phyloP scores from a whole-genome alignment of 2,329 filamentous ascomycete species.

The Pseudogymnoascus sp. region DNA sequence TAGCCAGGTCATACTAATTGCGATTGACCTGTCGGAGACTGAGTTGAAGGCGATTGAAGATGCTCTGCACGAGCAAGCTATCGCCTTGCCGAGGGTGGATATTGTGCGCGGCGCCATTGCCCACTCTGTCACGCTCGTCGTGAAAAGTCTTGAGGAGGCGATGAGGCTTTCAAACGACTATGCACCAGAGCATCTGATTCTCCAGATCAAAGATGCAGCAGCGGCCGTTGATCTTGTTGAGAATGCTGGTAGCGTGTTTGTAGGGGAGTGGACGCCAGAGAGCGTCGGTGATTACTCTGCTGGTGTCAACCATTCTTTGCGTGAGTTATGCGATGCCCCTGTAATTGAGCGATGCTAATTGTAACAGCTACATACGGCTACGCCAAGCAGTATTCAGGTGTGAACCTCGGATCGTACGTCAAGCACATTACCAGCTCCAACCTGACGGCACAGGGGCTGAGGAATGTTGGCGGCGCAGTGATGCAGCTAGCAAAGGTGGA shows the following conservation, averaged over 20 bases:
- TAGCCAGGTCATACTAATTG: conserved; percentile 88
- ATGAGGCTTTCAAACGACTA: conserved; percentile 86
- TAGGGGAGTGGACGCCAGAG: conserved; percentile 94
- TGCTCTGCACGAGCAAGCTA: conserved; percentile 81
- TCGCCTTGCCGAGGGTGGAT: conserved; percentile 79
- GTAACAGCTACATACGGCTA: conserved; percentile 85
- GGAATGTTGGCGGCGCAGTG: conserved; percentile 79
- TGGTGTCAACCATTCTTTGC: conserved; percentile 93
- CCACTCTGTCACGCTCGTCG: conserved; percentile 83
- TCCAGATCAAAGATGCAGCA: conserved; percentile 76
- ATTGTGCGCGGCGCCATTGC: conserved; percentile 86
- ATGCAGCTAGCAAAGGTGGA: conserved; percentile 95
- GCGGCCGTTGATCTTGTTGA: conserved; percentile 69
- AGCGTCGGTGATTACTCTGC: conserved; percentile 97
- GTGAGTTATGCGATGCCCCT: conserved; percentile 52
- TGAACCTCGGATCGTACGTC: conserved; percentile 90
- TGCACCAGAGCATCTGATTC: conserved; percentile 90
- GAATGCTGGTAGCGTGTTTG: conserved; percentile 94
- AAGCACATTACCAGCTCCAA: conserved; percentile 97
- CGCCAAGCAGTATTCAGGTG: conserved; percentile 95
- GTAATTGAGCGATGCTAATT: conserved; percentile 7
- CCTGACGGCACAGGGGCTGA: conserved; percentile 75
- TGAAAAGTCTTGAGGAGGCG: conserved; percentile 63
- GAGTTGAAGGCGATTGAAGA: conserved; percentile 80
- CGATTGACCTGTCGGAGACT: conserved; percentile 66